Evolutionary conservation across 805 yeast genomes (phyloP).

Genomic region (Candida pseudoglaebosa): DNA sequence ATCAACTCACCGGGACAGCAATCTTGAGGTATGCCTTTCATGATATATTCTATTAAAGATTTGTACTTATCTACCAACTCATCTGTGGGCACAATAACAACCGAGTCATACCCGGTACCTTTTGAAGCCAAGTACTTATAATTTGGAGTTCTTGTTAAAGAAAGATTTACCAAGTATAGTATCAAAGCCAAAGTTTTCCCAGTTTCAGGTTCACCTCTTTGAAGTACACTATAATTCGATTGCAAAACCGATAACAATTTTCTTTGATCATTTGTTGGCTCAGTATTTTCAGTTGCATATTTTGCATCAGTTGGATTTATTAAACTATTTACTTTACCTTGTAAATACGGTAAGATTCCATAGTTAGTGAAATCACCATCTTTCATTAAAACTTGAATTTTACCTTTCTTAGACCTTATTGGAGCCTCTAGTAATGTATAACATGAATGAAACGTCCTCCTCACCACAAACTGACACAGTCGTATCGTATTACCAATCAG

Average conservation of each 20-base stretch:
- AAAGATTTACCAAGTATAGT: slow-evolving; percentile 15
- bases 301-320: slow-evolving; percentile 4
- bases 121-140: slow-evolving; percentile 10
- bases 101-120: slow-evolving; percentile 12
- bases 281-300: slow-evolving; percentile 11
- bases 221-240: slow-evolving; percentile 13
- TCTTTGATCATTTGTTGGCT: slow-evolving; percentile 20
- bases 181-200: slow-evolving; percentile 21
- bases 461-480: background rate
- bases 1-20: slow-evolving; percentile 21
- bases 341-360: slow-evolving; percentile 22
- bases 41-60: slow-evolving; percentile 8
- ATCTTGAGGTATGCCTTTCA: slow-evolving; percentile 15
- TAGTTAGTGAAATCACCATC: slow-evolving; percentile 16
- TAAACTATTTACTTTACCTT: slow-evolving; percentile 15
- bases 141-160: slow-evolving; percentile 17
- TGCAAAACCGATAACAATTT: slow-evolving; percentile 15
- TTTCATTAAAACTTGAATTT: background rate
- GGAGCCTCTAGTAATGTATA: background rate
- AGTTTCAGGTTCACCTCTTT: slow-evolving; percentile 12
- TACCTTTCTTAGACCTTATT: background rate
- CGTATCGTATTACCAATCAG: background rate
- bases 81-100: slow-evolving; percentile 24
- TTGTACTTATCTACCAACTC: slow-evolving; percentile 16
- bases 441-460: background rate